phyloP scores from a whole-genome alignment of 176 grass and related monocot genomes.

The Musa acuminata region DNA sequence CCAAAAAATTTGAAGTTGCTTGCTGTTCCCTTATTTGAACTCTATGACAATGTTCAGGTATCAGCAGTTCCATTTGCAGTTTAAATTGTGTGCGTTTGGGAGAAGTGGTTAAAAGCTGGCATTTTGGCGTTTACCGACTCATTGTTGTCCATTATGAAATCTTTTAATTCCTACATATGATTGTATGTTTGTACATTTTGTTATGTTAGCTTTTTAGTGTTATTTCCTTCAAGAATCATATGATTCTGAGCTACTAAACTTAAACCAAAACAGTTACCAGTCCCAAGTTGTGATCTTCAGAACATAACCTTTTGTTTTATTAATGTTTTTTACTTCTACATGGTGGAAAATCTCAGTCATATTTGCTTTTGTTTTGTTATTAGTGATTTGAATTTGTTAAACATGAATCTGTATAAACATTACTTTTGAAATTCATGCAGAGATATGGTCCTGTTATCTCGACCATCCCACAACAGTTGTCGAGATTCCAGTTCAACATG shows the following conservation, averaged over 20 bases:
- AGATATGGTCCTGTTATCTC: slow-evolving; percentile 97
- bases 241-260: too few relatives aligned
- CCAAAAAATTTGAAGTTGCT: slow-evolving; percentile 98
- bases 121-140: too few relatives aligned
- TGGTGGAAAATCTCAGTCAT: not conserved
- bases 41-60: slow-evolving; percentile 99
- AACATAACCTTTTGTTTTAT: too few relatives aligned
- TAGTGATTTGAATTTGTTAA: not conserved
- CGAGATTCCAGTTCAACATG: slow-evolving; percentile 99
- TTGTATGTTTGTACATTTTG: too few relatives aligned
- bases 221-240: too few relatives aligned
- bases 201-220: too few relatives aligned
- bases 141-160: too few relatives aligned
- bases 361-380: not conserved
- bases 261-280: too few relatives aligned
- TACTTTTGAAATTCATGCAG: slow-evolving; percentile 30
- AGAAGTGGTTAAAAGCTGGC: too few relatives aligned
- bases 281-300: too few relatives aligned
- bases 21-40: slow-evolving; percentile 96
- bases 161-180: too few relatives aligned
- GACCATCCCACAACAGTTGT: slow-evolving; percentile 93
- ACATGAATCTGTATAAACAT: not conserved
- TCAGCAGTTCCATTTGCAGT: not conserved
- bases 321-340: not conserved
- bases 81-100: too few relatives aligned